A percentile compares a stretch with the other conserved stretches of the same genome.
Conservation (phyloP, 164 flowering plant species). For the Chimonanthus praecox region DNA sequence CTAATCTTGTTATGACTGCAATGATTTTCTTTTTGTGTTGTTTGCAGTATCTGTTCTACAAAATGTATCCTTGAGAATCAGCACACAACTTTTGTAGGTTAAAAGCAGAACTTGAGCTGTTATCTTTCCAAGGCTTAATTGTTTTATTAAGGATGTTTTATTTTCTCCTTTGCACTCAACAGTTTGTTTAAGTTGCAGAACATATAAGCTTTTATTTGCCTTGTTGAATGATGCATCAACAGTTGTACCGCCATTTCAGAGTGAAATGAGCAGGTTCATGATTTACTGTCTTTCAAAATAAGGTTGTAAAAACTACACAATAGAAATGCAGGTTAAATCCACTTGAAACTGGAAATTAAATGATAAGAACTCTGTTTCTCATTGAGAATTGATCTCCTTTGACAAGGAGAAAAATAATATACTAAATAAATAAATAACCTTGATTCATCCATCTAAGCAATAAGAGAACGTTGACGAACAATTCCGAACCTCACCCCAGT, state of each 20-base stretch:
- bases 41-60: not conserved
- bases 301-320: not conserved
- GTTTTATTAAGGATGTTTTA: not conserved
- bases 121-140: not conserved
- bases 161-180: not conserved
- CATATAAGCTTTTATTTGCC: not conserved
- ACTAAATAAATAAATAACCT: too few relatives aligned
- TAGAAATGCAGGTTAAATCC: not conserved
- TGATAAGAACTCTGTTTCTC: too few relatives aligned
- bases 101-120: not conserved
- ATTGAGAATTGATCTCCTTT: not conserved
- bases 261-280: not conserved
- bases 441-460: too few relatives aligned
- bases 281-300: not conserved
- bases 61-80: not conserved
- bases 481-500: too few relatives aligned
- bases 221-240: not conserved
- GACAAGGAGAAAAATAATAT: not conserved
- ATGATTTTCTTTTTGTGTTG: not conserved
- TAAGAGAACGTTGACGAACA: too few relatives aligned
- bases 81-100: not conserved
- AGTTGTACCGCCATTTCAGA: not conserved
- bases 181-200: not conserved
- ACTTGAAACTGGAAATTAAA: not conserved
- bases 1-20: slow-evolving; percentile 10